Base-by-base conservation (phyloP, 106 monocot genomes). In the Narthecium ossifragum region DNA sequence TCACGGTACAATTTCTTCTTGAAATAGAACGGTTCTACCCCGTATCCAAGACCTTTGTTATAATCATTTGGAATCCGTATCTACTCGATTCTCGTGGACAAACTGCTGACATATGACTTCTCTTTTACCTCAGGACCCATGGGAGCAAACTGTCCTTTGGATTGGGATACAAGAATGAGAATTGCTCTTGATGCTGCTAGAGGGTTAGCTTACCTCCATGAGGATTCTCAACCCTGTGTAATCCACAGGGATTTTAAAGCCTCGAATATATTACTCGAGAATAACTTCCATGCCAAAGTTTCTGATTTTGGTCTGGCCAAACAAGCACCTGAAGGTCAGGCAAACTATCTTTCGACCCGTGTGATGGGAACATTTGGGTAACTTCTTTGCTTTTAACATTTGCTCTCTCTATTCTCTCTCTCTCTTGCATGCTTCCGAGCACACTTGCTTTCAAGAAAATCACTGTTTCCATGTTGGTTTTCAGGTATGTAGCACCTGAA, bases 281-380 rank as follows among this genome's bases (percentile, higher is more conserved):
- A 90, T 33, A 74, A 87, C 60, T 96, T 96, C 37, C 90, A 90
- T 67, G 96, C 96, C 2, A 96, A 96, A 70, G 90, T 96, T 34
- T 76, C 96, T 30, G 96, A 96, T 68, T 96, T 96, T 63, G 96
- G 96, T 64, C 78, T 96, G 34, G 96, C 96, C 27, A 96, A 96
- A 57, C 90, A 90, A 56, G 96, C 96, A 41, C 96, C 96, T n/a
- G 96, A 96, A 83, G 96, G 86, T 13, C 81, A 69, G 9, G 60
- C 75, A 24, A 87, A 81, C 65, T 79, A 90, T 73, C 83, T 96
- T 55, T 96, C 96, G 0, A 96, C 96, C 26, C 96, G 96, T 51
- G 96, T 96, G 15, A 96, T 96, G 96, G 96, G 96, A 67, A 96
- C 96, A 53, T 96, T 96, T 67, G 96, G 96, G 96, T 96, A 78